A percentile compares a stretch with the other conserved stretches of the same genome.
These are phyloP conservation scores for Aschersonia sp. DNA, from an alignment of 2,329 filamentous ascomycete genomes.

Conservation along the genomic window DNA sequence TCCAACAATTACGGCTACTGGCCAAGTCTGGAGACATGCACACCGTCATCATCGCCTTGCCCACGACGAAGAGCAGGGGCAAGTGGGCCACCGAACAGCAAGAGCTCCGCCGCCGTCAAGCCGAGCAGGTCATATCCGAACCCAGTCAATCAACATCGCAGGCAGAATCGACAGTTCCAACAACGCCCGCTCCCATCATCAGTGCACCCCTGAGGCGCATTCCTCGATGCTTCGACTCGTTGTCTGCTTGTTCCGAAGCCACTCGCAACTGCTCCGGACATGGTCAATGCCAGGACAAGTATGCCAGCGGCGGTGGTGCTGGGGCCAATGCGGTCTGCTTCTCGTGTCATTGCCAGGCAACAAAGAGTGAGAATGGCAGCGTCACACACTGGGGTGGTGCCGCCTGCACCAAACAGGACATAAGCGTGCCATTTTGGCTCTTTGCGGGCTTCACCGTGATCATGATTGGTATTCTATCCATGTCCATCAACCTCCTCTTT, in stretches of 20 bases:
- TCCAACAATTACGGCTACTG: slow-evolving; percentile 29
- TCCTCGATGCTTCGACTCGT: slow-evolving; percentile 60
- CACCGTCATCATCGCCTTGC: slow-evolving; percentile 40
- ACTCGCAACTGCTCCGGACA: slow-evolving; percentile 76
- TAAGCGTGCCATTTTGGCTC: slow-evolving; percentile 81
- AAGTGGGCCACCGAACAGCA: slow-evolving; percentile 25
- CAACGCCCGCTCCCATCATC: slow-evolving; percentile 15
- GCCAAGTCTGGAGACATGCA: slow-evolving; percentile 37
- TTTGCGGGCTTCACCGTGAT: slow-evolving; percentile 61
- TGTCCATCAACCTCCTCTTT: slow-evolving; percentile 66
- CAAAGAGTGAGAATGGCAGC: slow-evolving; percentile 39
- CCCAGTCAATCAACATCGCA: slow-evolving; percentile 14
- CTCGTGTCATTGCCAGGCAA: slow-evolving; percentile 58
- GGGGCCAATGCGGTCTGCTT: slow-evolving; percentile 46
- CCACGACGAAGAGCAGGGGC: slow-evolving; percentile 24
- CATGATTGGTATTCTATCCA: slow-evolving; percentile 51
- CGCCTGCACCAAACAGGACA: slow-evolving; percentile 81
- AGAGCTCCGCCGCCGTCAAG: slow-evolving; percentile 32
- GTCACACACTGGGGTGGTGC: slow-evolving; percentile 68
- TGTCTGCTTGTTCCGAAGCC: slow-evolving; percentile 49
- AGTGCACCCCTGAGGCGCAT: slow-evolving; percentile 29
- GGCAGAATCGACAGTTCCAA: slow-evolving; percentile 10
- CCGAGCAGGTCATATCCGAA: slow-evolving; percentile 30
- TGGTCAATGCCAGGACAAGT: slow-evolving; percentile 61
- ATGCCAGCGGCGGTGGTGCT: slow-evolving; percentile 25